phyloP scores from a whole-genome alignment of 495 filamentous ascomycete genomes.

The Pseudevernia furfuracea region DNA sequence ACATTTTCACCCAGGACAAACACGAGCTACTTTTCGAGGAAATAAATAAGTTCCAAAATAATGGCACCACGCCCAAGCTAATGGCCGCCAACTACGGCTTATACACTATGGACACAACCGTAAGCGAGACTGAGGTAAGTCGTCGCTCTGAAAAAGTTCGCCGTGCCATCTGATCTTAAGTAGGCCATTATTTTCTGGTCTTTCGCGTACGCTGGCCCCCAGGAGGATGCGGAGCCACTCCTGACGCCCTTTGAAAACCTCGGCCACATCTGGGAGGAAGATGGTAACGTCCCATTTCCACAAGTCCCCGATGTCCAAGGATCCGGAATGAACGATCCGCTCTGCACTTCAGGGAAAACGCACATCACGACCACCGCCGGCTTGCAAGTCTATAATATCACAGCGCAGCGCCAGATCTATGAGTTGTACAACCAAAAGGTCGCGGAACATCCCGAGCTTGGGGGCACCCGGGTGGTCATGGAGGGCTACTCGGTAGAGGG shows the following conservation, averaged over 20 bases:
- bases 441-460: background rate
- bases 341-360: slow-evolving; percentile 26
- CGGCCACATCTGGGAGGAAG: too few relatives aligned
- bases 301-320: too few relatives aligned
- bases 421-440: slow-evolving; percentile 10
- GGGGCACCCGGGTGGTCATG: background rate
- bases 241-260: too few relatives aligned
- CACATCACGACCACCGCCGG: slow-evolving; percentile 20
- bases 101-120: slow-evolving; percentile 21
- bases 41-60: background rate
- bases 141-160: background rate
- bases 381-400: slow-evolving; percentile 25
- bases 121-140: slow-evolving; percentile 15
- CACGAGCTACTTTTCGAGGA: background rate
- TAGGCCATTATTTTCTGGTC: slow-evolving; percentile 22
- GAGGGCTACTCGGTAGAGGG: slow-evolving; percentile 7
- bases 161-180: background rate
- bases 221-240: too few relatives aligned
- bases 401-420: slow-evolving; percentile 25
- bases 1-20: too few relatives aligned
- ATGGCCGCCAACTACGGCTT: slow-evolving; percentile 29
- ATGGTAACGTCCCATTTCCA: too few relatives aligned
- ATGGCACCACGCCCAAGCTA: slow-evolving; percentile 11
- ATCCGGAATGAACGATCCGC: too few relatives aligned
- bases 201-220: slow-evolving; percentile 27